Percentiles rank a stretch among this genome's conserved stretches.
Evolutionary conservation across 2,329 filamentous ascomycete genomes (phyloP).

Genomic region (Leptographium radiaticola): DNA sequence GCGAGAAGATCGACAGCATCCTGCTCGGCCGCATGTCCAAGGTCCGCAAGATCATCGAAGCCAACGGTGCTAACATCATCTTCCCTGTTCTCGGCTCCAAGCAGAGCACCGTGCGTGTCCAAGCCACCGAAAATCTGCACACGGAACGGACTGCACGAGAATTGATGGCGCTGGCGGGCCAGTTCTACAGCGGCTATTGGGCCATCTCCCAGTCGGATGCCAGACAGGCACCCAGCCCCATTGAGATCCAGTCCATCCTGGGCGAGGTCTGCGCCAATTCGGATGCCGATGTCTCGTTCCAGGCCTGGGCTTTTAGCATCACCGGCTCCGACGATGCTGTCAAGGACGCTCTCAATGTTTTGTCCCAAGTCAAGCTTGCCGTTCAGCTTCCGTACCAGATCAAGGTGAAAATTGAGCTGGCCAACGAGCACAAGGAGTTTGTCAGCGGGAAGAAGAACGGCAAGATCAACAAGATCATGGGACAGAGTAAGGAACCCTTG

Average conservation of each 20-base stretch:
- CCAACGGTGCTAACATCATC: slow-evolving; percentile 88
- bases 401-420: slow-evolving; percentile 94
- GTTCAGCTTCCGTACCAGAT: slow-evolving; percentile 82
- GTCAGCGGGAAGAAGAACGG: slow-evolving; percentile 99
- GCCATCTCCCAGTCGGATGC: slow-evolving; percentile 73
- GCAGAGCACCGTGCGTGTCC: slow-evolving; percentile 73
- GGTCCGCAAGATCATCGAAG: slow-evolving; percentile 94
- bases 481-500: slow-evolving; percentile 55
- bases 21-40: slow-evolving; percentile 85
- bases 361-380: slow-evolving; percentile 83
- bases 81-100: slow-evolving; percentile 81
- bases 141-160: slow-evolving; percentile 91
- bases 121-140: slow-evolving; percentile 84
- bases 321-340: slow-evolving; percentile 94
- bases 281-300: slow-evolving; percentile 86
- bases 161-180: slow-evolving; percentile 87
- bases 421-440: slow-evolving; percentile 99
- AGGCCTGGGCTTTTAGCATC: slow-evolving; percentile 86
- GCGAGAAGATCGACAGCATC: slow-evolving; percentile 90
- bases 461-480: slow-evolving; percentile 99
- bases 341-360: slow-evolving; percentile 86
- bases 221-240: slow-evolving; percentile 42
- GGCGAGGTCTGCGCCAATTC: slow-evolving; percentile 94
- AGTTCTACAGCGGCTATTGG: slow-evolving; percentile 97
- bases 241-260: slow-evolving; percentile 81